Base-by-base conservation (phyloP, 495 filamentous ascomycete species). In the Talaromyces wortmannii region DNA sequence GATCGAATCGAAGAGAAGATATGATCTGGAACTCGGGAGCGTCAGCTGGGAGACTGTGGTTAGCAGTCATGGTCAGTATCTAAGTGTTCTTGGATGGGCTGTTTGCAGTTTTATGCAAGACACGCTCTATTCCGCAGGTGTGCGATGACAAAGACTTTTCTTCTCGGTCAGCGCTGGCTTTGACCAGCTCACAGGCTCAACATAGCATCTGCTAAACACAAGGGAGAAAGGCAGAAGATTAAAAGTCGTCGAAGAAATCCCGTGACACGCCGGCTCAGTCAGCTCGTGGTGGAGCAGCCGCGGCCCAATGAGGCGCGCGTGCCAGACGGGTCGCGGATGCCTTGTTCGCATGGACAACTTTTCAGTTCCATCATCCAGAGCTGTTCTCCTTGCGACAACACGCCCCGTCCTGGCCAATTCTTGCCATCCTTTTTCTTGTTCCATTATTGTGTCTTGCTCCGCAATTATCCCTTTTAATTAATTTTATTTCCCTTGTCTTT, bases 1-100 rank as follows among this genome's bases (percentile, higher is more conserved):
- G 83, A 60, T 96, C 91, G 66, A 87, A 91, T 53, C 75, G 86
- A 50, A 94, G 78, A 7, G 90, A 85, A 1, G 89, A 83, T 55
- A 91, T 87, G 57, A 92, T 73, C 42, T 78, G 67, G 57, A 89
- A 88, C 1, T 40, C 36, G 8, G 36, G 8, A 40, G 5, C 36
- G 8, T 40, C 36, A 40, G 8, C 36, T 40, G 36, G 36, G 13
- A 13, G 13, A 40, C 8, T 40, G 8, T 40, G 8, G 36, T 40
- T 40, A 40, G 36, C 8, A 10, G 36, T 40, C 36, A 40, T 40
- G 13, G 2, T 40, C 36, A 40, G 36, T 13, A 10, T 13, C 23
- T 23, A 23, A 23, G 23, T 23, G 4, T 23, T 23, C 23, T 23
- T 23, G 36, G 36, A 40, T 40, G 36, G 5, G 36, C 23, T 23